Evolutionary conservation across 371 early-diverging fungal genomes (phyloP), one percentile per base, ranked within the genome.

Genomic region (Mortierella polycephala): DNA sequence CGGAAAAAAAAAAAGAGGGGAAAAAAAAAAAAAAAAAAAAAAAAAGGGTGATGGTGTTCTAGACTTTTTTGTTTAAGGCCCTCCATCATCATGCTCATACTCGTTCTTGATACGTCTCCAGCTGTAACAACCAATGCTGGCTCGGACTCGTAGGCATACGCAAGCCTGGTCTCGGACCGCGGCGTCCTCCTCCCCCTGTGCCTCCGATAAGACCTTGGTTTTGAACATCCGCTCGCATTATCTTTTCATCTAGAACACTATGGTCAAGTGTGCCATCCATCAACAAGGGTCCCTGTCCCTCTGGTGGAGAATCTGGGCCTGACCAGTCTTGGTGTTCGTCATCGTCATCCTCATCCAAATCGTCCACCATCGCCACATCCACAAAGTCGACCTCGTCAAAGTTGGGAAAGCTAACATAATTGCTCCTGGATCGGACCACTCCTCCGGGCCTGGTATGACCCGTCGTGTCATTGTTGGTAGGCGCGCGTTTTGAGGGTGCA

Each of bases 371-470:
- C 3, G 73, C 63, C 39, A 79, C 69, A 42, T 72, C 72, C 40
- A 79, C 72, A 69, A 79, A 79, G 58, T 79, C 79, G 49, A 72
- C 57, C 40, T 79, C 79, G n/a, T 79, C 79, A 66, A 79, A 79
- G 41, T 64, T 72, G 16, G 79, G 79, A 59, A 79, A 79, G 42
- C 79, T 79, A 46, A 79, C 68, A 64, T 79, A 79, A 66, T 79
- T 68, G 57, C 79, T 79, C 40, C 76, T 52, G 23, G 76, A 76
- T 14, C 79, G 72, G 46, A 65, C 47, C 50, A 79, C 71, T 40
- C 67, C 69, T 21, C 56, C 52, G 6, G 52, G 21, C 14, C 51
- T 37, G 39, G 23, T 18, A 1, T 39, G 14, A 3, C 20, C 45
- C 18, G 21, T 53, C 39, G n/a, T 23, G 20, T 42, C 45, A 30